Evolutionary conservation across 495 filamentous ascomycete genomes (phyloP).

Genomic region (Elaphomyces granulatus): DNA sequence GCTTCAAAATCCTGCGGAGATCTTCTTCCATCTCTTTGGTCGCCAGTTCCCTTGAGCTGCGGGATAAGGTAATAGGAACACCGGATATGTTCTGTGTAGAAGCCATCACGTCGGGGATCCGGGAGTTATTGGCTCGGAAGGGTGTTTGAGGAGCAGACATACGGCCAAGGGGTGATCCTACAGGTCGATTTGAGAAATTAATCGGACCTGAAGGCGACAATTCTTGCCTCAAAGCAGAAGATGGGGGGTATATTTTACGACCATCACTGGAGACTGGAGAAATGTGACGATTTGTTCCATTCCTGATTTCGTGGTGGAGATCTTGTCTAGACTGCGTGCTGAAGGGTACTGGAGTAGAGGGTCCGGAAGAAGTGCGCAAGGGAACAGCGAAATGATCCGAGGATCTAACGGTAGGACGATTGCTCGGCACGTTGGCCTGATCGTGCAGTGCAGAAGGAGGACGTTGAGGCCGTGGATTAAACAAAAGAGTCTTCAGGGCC

Average conservation of each 20-base stretch:
- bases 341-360: constrained; percentile 14
- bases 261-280: not conserved
- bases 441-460: constrained; percentile 16
- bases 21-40: constrained; percentile 40
- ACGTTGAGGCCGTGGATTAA: constrained; percentile 31
- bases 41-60: constrained; percentile 10
- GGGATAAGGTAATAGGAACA: constrained; percentile 9
- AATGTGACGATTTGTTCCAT: not conserved
- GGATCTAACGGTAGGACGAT: constrained; percentile 8
- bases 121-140: not conserved
- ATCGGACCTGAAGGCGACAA: not conserved
- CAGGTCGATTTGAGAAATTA: not conserved
- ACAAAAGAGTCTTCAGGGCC: constrained; percentile 33
- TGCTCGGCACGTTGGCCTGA: constrained; percentile 6
- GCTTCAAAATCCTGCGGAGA: constrained; percentile 38
- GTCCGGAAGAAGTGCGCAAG: constrained; percentile 24
- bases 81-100: not conserved
- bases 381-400: constrained; percentile 27
- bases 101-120: not conserved
- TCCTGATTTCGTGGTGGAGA: not conserved
- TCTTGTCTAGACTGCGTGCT: not conserved
- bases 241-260: not conserved
- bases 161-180: not conserved
- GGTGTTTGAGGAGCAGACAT: not conserved
- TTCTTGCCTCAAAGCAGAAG: constrained; percentile 2